A percentile compares a stretch with the other conserved stretches of the same genome.
These are phyloP conservation scores for Ceratocystis ficicola DNA, from an alignment of 2,329 filamentous ascomycete species.

Conservation along the genomic window DNA sequence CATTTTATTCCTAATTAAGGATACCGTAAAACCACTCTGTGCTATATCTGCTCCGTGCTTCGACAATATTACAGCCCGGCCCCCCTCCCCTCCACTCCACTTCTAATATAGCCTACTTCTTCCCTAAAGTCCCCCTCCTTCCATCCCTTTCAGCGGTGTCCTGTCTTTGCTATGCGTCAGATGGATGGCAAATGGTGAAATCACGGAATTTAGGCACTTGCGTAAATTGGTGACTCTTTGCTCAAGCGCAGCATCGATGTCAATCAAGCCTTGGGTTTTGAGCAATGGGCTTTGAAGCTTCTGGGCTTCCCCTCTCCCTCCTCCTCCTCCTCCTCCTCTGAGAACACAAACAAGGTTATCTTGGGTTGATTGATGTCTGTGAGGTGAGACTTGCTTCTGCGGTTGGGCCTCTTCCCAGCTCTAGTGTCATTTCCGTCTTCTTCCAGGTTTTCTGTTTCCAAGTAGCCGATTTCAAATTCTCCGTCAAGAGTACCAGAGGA, in stretches of 20 bases:
- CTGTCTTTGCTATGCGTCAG: neutral
- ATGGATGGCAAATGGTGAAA: neutral
- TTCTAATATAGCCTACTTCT: neutral
- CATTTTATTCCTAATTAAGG: constrained; percentile 7
- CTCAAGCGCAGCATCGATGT: neutral
- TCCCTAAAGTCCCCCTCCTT: neutral
- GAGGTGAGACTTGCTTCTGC: neutral
- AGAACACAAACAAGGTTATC: constrained; percentile 2
- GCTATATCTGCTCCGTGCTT: constrained; percentile 7
- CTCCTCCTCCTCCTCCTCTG: too few species aligned
- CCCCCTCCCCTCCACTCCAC: neutral
- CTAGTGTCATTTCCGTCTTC: neutral
- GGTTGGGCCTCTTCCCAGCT: neutral
- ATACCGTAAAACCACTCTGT: neutral
- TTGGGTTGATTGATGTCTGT: neutral
- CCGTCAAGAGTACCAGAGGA: neutral
- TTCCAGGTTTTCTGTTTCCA: neutral
- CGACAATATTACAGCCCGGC: neutral
- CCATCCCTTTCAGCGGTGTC: neutral
- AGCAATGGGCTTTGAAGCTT: neutral
- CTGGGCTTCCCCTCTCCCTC: neutral
- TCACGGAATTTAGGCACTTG: neutral
- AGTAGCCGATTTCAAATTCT: constrained; percentile 9
- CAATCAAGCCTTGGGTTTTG: too few species aligned
- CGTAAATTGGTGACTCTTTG: neutral